Base-by-base conservation (phyloP, 257 asterid genomes). In the Nicotiana paniculata region DNA sequence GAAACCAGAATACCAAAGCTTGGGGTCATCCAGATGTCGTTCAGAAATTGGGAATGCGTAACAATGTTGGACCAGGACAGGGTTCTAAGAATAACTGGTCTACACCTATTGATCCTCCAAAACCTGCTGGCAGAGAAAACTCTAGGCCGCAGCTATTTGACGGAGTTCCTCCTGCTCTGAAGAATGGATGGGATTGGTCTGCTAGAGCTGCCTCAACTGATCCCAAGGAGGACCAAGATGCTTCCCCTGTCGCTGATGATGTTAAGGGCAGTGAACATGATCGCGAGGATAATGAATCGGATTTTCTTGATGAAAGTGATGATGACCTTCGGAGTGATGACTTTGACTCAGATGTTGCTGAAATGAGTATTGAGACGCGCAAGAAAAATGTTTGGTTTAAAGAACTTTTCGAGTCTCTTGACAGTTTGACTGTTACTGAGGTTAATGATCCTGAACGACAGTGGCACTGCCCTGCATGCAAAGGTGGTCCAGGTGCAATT, bases 181-280 rank as follows among this genome's bases (percentile, higher is more conserved):
- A 86, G 81, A 81, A 86, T 79, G 95, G 90, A 9, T 86, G 92
- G 93, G 80, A 86, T 69, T 89, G 93, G 97, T 53, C 90, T 9
- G 61, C 78, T 30, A 88, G 88, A 85, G 84, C 77, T 5, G 84
- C 86, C 70, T 37, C 89, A 26, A 43, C 58, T 54, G 91, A 78
- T 43, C 37, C 86, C 78, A 85, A 82, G 48, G 85, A 81, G 30
- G 86, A 66, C 69, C 43, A 62, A 33, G 75, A 28, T 80, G 75
- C 43, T 57, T 39, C 83, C 43, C 65, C 58, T 57, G 59, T 68
- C 74, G 68, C 65, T 63, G 83, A 58, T 21, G 80, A 68, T 54
- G 69, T 62, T 69, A 81, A 84, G 58, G 37, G 67, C 55, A 77
- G 65, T 58, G 77, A 43, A 35, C 69, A n/a, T 13, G 89, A 82